A percentile compares a stretch with the other conserved stretches of the same genome.
Evolutionary conservation across 352 stramenopile species (phyloP).

Genomic region (Elongisporangium anandrum): DNA sequence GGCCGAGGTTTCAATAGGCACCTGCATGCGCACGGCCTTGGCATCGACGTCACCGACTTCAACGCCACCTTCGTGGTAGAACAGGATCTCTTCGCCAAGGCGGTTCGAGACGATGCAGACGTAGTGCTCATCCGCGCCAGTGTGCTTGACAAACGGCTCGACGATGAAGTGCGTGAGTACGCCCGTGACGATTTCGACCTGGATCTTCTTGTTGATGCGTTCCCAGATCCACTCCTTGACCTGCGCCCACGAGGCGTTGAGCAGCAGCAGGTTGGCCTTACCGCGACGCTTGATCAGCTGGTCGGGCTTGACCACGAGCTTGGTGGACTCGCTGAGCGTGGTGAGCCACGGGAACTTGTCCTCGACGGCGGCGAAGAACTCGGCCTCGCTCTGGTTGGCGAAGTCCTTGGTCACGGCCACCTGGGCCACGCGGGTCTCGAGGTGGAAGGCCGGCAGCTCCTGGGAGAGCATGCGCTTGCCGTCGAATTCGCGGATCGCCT

Average conservation of each 20-base stretch:
- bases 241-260: constrained; percentile 91
- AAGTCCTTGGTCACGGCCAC: constrained; percentile 48
- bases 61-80: constrained; percentile 94
- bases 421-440: constrained; percentile 76
- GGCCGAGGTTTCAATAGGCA: constrained; percentile 68
- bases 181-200: constrained; percentile 89
- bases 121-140: constrained; percentile 94
- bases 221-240: constrained; percentile 94
- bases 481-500: constrained; percentile 95
- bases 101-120: constrained; percentile 95
- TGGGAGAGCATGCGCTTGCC: constrained; percentile 92
- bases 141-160: constrained; percentile 95
- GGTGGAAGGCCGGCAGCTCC: constrained; percentile 68
- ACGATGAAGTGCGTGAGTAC: constrained; percentile 96
- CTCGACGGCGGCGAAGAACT: constrained; percentile 72
- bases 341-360: constrained; percentile 81
- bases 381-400: constrained; percentile 28
- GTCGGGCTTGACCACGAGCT: constrained; percentile 97
- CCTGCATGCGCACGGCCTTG: constrained; percentile 90
- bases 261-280: constrained; percentile 93
- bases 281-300: constrained; percentile 97
- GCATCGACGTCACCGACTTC: constrained; percentile 95
- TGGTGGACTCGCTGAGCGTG: constrained; percentile 48
- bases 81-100: constrained; percentile 94
- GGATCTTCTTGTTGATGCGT: constrained; percentile 91